These are phyloP conservation scores for Pythium brassicae DNA, from an alignment of 352 stramenopile genomes.

Conservation along the genomic window DNA sequence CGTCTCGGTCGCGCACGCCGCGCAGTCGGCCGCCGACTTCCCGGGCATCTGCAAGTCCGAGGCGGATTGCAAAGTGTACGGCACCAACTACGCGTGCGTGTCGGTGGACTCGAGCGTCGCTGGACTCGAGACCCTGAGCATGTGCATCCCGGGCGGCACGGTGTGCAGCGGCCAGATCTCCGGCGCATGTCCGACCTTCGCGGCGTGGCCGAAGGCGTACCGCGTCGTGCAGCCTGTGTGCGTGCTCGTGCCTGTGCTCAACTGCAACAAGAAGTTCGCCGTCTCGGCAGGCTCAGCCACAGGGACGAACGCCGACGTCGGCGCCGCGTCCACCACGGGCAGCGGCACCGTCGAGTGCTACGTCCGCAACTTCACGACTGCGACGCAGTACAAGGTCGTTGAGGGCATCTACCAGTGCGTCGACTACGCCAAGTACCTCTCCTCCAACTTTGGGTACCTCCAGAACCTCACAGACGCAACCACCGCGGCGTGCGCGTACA, in stretches of 20 bases:
- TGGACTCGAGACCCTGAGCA: slow-evolving; percentile 53
- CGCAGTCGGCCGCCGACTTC: slow-evolving; percentile 34
- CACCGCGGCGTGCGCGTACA: slow-evolving; percentile 47
- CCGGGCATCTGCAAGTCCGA: slow-evolving; percentile 47
- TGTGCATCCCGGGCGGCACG: slow-evolving; percentile 51
- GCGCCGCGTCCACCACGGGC: slow-evolving; percentile 12
- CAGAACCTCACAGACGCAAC: slow-evolving; percentile 57
- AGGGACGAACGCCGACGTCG: slow-evolving; percentile 14
- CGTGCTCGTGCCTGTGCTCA: slow-evolving; percentile 51
- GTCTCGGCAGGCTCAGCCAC: slow-evolving; percentile 26
- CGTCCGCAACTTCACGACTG: slow-evolving; percentile 54
- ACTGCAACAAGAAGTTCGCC: slow-evolving; percentile 56
- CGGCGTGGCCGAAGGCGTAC: slow-evolving; percentile 65
- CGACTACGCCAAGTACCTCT: slow-evolving; percentile 58
- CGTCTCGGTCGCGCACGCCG: slow-evolving; percentile 5
- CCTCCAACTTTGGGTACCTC: slow-evolving; percentile 51
- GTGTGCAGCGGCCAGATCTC: slow-evolving; percentile 62
- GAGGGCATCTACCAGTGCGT: slow-evolving; percentile 79
- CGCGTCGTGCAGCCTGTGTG: slow-evolving; percentile 67
- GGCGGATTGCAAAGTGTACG: slow-evolving; percentile 52
- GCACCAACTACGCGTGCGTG: slow-evolving; percentile 58
- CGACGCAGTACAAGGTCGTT: slow-evolving; percentile 30
- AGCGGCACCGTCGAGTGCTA: slow-evolving; percentile 64
- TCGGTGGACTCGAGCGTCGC: slow-evolving; percentile 57
- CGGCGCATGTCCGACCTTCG: slow-evolving; percentile 68